These are phyloP conservation scores for Eucalyptus brandiana DNA, from an alignment of 345 rosid species.

Conservation along the genomic window DNA sequence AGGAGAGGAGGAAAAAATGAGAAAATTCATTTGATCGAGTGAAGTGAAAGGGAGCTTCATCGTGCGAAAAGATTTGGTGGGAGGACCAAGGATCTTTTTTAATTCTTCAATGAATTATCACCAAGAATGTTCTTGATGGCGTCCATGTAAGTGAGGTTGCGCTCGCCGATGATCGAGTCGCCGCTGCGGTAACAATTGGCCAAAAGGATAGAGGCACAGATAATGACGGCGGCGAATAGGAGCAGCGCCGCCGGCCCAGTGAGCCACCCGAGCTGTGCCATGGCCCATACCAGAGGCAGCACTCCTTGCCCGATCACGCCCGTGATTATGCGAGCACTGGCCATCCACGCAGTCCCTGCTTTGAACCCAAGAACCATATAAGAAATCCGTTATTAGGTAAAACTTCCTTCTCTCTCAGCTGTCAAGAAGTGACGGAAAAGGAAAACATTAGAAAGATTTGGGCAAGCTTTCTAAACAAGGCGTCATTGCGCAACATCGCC, in stretches of 20 bases:
- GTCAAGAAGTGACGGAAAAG: too few relatives aligned
- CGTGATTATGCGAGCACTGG: constrained; percentile 61
- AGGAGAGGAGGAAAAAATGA: background rate
- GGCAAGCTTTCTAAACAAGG: too few relatives aligned
- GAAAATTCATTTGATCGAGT: background rate
- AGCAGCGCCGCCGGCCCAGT: constrained; percentile 51
- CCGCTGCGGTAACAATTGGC: constrained; percentile 61
- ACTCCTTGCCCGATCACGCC: constrained; percentile 77
- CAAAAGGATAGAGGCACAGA: constrained; percentile 47
- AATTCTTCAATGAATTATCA: constrained; percentile 5
- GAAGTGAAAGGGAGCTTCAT: background rate
- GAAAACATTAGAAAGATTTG: too few relatives aligned
- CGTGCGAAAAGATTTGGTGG: background rate
- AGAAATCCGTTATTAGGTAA: too few relatives aligned
- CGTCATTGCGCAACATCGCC: too few relatives aligned
- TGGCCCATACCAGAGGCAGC: constrained; percentile 63
- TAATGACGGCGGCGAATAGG: constrained; percentile 51
- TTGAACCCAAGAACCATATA: background rate
- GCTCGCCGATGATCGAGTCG: constrained; percentile 38
- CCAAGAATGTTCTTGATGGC: constrained; percentile 54
- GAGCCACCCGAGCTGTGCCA: constrained; percentile 69
- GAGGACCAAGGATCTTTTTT: background rate
- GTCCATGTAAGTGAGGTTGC: constrained; percentile 66
- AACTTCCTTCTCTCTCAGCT: too few relatives aligned
- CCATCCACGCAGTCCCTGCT: constrained; percentile 53